A percentile compares a stretch with the other conserved stretches of the same genome.
These are phyloP conservation scores for Lentinula sp. DNA, from an alignment of 768 basidiomycete species.

Conservation along the genomic window DNA sequence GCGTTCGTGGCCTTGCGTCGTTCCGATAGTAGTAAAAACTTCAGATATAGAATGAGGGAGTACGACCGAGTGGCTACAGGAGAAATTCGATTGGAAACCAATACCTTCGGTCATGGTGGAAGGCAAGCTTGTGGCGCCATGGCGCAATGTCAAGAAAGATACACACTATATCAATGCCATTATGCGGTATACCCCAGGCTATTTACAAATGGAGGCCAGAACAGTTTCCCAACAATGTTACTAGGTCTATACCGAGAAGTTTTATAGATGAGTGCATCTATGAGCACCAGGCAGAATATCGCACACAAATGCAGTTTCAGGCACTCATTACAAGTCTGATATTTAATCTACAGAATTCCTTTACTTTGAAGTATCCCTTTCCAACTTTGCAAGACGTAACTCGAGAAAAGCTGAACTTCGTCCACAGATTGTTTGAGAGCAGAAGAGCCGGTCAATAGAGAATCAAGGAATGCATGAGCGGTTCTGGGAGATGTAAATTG, in stretches of 20 bases:
- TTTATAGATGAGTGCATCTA: no score
- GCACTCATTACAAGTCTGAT: no score
- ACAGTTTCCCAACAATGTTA: no score
- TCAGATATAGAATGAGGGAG: conserved; percentile 21
- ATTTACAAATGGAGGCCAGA: no score
- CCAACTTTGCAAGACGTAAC: conserved; percentile 67
- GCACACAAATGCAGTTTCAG: no score
- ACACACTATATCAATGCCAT: no score
- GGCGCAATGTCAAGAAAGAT: not conserved
- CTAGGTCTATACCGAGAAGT: no score
- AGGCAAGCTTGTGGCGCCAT: not conserved
- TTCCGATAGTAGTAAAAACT: conserved; percentile 23
- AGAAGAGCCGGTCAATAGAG: conserved; percentile 48
- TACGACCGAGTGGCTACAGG: conserved; percentile 18
- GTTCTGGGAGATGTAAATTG: conserved; percentile 75
- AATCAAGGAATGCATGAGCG: conserved; percentile 58
- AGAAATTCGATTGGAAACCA: conserved; percentile 22
- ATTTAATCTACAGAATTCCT: conserved; percentile 37
- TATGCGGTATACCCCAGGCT: no score
- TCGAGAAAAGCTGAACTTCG: conserved; percentile 50
- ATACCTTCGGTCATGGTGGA: not conserved
- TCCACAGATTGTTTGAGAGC: conserved; percentile 38
- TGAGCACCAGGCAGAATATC: no score
- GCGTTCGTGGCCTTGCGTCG: conserved; percentile 22
- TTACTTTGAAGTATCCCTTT: conserved; percentile 64